Base-by-base conservation (phyloP, 2,329 filamentous ascomycete genomes). In the Amylocarpus encephaloides region DNA sequence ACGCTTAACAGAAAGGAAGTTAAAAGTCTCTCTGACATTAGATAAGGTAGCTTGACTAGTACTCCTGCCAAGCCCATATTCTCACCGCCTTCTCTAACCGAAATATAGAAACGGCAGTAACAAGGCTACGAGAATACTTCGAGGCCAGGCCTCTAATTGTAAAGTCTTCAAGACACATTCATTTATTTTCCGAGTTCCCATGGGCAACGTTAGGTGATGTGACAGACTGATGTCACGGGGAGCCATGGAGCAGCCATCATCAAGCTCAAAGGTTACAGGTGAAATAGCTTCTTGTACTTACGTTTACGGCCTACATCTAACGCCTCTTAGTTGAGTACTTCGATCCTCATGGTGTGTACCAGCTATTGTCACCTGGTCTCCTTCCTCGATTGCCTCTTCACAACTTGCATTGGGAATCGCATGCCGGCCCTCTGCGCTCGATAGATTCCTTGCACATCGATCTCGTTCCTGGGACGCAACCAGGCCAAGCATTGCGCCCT, bases 361-460 rank as follows among this genome's bases (percentile, higher is more conserved):
- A 88, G 52, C 78, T 92, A 46, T 74, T 97, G 39, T 84, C 86
- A 10, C 82, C 88, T 2, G 83, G 91, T 51, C 75, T 98, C 51
- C 76, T 86, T 36, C 76, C 86, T 38, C 85, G 88, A 48, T 77
- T 97, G 0, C 93, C 93, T 32, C 76, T 98, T 34, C 86, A 84
- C 57, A 94, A 97, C 64, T 81, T 98, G 41, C 89, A 97, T 65
- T 98, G 93, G 93, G 94, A 97, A 68, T 95, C 93, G 12, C 88
- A 94, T 54, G 85, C 86, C 26, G 86, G 93, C 0, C 93, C 93
- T 2, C 73, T 97, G 33, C 86, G 93, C 58, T 96, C 93, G 12
- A 98, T 98, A 67, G 86, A 90, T 64, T 91, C 89, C 11, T 80
- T 98, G 36, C 89, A 96, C 64, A 81, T 97, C 62, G 90, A 95